These are phyloP conservation scores for Millerozyma miso DNA, from an alignment of 805 yeast species.

Conservation along the genomic window DNA sequence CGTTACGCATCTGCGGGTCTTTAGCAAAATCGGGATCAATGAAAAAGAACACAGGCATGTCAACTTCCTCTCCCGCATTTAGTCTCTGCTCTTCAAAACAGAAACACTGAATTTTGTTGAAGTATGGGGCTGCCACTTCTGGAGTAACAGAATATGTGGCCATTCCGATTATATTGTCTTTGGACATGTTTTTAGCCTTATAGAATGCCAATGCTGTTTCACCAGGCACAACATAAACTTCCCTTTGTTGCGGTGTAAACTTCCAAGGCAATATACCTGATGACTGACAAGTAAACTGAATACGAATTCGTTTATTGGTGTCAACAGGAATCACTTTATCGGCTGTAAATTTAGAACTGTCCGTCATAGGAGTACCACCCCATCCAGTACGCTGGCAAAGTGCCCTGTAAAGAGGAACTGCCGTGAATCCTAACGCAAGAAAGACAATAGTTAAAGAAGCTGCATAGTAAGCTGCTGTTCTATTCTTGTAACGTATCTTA, in stretches of 20 bases:
- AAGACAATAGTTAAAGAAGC: conserved; percentile 66
- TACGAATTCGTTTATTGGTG: conserved; percentile 71
- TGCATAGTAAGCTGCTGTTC: conserved; percentile 62
- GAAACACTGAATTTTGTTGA: conserved; percentile 95
- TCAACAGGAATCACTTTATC: conserved; percentile 88
- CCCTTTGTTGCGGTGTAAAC: conserved; percentile 89
- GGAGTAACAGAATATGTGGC: conserved; percentile 97
- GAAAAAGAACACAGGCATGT: conserved; percentile 97
- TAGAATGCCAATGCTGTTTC: conserved; percentile 97
- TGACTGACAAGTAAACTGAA: conserved; percentile 90
- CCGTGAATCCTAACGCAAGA: conserved; percentile 76
- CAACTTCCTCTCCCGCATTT: conserved; percentile 94
- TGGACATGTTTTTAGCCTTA: conserved; percentile 81
- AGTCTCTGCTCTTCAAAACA: conserved; percentile 96
- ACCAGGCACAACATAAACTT: conserved; percentile 90
- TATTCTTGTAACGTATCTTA: conserved; percentile 32
- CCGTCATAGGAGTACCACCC: conserved; percentile 95
- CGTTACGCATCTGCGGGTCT: conserved; percentile 88
- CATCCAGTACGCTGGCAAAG: conserved; percentile 93
- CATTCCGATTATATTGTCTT: conserved; percentile 94
- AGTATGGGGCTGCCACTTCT: conserved; percentile 93
- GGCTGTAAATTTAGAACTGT: conserved; percentile 69
- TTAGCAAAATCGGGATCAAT: conserved; percentile 93
- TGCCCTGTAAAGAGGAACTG: conserved; percentile 90
- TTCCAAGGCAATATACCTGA: conserved; percentile 92